These are phyloP conservation scores for Sextonia rubra DNA, from an alignment of 164 flowering plant species.

Conservation along the genomic window DNA sequence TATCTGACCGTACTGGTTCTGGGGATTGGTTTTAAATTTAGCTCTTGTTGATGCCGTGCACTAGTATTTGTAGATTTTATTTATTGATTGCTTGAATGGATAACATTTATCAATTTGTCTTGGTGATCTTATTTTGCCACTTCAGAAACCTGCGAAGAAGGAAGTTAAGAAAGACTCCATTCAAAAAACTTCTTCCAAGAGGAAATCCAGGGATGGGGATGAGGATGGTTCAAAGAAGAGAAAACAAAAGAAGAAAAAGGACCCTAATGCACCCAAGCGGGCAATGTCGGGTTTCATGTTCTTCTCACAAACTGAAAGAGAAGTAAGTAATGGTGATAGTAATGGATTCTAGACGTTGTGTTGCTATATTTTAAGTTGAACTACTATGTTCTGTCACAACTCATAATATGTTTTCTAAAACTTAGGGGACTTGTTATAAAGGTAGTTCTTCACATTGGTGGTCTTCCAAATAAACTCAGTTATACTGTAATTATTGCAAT, in stretches of 20 bases:
- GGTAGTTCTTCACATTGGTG: too few relatives aligned
- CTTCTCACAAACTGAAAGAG: constrained; percentile 81
- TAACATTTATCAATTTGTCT: too few relatives aligned
- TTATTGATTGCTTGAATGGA: too few relatives aligned
- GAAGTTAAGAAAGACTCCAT: constrained; percentile 57
- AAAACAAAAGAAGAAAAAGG: constrained; percentile 88
- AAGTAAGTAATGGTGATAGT: constrained; percentile 36
- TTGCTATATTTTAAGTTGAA: too few relatives aligned
- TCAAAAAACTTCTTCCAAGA: constrained; percentile 55
- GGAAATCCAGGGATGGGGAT: constrained; percentile 64
- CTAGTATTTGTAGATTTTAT: too few relatives aligned
- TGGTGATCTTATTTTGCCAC: not conserved
- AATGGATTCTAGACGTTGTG: not conserved
- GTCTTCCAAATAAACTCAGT: too few relatives aligned
- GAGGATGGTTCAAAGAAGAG: constrained; percentile 78
- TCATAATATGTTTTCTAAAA: not conserved
- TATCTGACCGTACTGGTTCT: too few relatives aligned
- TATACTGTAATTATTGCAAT: too few relatives aligned
- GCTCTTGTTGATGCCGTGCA: too few relatives aligned
- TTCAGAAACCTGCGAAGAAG: constrained; percentile 69
- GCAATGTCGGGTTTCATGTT: constrained; percentile 81
- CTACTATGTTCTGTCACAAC: too few relatives aligned
- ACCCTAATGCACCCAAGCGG: constrained; percentile 97
- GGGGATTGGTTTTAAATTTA: too few relatives aligned
- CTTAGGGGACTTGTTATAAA: not conserved